Conservation (phyloP, 495 filamentous ascomycete species). For the Hyaloscypha hepaticicola region DNA sequence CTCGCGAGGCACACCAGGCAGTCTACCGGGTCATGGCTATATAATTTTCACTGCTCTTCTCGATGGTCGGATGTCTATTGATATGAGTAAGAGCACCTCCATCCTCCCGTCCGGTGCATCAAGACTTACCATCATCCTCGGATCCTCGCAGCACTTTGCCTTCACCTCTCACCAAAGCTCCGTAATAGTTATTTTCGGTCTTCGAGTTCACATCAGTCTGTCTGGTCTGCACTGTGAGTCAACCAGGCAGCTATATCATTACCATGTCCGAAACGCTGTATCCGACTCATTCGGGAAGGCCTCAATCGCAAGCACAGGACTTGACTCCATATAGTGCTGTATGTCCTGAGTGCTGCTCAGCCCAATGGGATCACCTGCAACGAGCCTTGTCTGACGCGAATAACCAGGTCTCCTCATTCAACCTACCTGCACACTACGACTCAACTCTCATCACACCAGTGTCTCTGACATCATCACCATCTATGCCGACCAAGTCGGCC, state of each 20-base stretch:
- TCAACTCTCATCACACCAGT: conserved; percentile 29
- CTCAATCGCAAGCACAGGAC: conserved; percentile 11
- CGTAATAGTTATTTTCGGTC: neutral
- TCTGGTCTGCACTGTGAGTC: neutral
- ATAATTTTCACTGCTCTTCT: conserved; percentile 14
- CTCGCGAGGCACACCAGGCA: conserved; percentile 23
- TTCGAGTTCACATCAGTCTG: neutral
- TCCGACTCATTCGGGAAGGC: conserved; percentile 15
- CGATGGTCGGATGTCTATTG: neutral
- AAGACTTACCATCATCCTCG: neutral
- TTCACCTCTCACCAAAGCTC: neutral
- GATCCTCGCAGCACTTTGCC: neutral
- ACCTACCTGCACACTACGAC: conserved; percentile 27
- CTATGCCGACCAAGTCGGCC: conserved; percentile 4
- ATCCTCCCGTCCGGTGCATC: neutral
- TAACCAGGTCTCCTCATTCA: conserved; percentile 32
- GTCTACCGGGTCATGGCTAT: conserved; percentile 13
- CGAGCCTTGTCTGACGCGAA: conserved; percentile 14
- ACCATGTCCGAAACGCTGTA: conserved; percentile 18
- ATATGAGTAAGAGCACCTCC: neutral
- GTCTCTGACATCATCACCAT: conserved; percentile 19
- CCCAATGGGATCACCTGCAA: neutral
- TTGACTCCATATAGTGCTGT: conserved; percentile 29
- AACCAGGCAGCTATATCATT: conserved; percentile 13
- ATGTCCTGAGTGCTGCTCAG: conserved; percentile 12